A percentile compares a stretch with the other conserved stretches of the same genome.
These are phyloP conservation scores for Didymosphaeria variabile DNA, from an alignment of 2,329 filamentous ascomycete species.

Conservation along the genomic window DNA sequence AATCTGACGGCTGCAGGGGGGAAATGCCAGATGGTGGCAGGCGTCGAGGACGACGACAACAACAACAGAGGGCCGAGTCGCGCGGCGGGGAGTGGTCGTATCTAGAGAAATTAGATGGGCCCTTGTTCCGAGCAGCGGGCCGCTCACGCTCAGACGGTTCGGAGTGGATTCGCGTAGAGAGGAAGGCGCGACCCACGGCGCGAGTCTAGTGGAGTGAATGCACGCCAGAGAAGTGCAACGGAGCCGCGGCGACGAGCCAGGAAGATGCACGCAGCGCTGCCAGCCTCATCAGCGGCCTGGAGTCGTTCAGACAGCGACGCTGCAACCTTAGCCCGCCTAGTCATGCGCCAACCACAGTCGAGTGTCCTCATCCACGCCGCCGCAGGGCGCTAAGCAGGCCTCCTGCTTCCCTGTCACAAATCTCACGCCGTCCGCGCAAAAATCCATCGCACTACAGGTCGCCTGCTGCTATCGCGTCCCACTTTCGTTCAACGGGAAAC, in stretches of 20 bases:
- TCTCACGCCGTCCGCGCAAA: neutral
- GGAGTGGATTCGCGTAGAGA: constrained; percentile 17
- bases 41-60: constrained; percentile 19
- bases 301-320: neutral
- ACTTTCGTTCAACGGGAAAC: neutral
- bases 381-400: constrained; percentile 5
- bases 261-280: constrained; percentile 1
- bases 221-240: neutral
- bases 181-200: constrained; percentile 4
- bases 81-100: constrained; percentile 28
- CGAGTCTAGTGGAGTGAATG: neutral
- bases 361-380: neutral
- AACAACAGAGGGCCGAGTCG: constrained; percentile 19
- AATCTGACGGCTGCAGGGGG: constrained; percentile 27
- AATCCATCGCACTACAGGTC: neutral
- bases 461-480: neutral
- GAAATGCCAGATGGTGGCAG: constrained; percentile 26
- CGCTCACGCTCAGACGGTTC: constrained; percentile 30
- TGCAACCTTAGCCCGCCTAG: neutral
- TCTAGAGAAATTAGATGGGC: constrained; percentile 41
- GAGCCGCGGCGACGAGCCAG: neutral
- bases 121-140: constrained; percentile 28
- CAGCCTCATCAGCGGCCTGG: neutral
- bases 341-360: constrained; percentile 11
- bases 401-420: constrained; percentile 4